Conservation (phyloP, 495 filamentous ascomycete genomes). For the Corynascus novoguineensis region DNA sequence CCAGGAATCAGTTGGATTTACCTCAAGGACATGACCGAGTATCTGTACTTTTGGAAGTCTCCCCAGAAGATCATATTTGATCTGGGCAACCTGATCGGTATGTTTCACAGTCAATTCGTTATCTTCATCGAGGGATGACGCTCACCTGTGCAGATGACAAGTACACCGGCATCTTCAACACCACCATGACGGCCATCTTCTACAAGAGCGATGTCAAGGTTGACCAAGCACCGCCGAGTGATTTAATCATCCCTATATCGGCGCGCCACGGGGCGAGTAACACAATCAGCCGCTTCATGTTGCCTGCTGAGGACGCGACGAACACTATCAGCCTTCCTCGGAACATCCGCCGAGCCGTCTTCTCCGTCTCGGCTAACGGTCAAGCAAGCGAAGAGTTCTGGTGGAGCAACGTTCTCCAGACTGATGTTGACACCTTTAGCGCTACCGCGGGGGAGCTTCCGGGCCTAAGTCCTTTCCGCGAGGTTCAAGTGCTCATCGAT, state of each 20-base stretch:
- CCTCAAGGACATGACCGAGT: slow-evolving; percentile 77
- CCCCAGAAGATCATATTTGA: slow-evolving; percentile 79
- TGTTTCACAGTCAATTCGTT: background rate
- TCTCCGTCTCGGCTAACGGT: slow-evolving; percentile 71
- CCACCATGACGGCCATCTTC: slow-evolving; percentile 74
- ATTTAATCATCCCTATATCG: slow-evolving; percentile 74
- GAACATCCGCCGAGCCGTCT: slow-evolving; percentile 62
- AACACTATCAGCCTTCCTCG: slow-evolving; percentile 54
- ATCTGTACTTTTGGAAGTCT: slow-evolving; percentile 58
- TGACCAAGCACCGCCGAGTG: slow-evolving; percentile 47
- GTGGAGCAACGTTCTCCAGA: slow-evolving; percentile 75
- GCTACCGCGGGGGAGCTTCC: slow-evolving; percentile 52
- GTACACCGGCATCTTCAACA: slow-evolving; percentile 77
- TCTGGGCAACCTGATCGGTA: slow-evolving; percentile 63
- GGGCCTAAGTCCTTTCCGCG: slow-evolving; percentile 73
- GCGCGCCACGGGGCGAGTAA: slow-evolving; percentile 47
- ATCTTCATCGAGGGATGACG: too few relatives aligned
- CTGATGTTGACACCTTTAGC: slow-evolving; percentile 57
- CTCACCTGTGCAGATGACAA: slow-evolving; percentile 42
- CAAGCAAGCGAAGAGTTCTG: slow-evolving; percentile 82
- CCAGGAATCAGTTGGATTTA: slow-evolving; percentile 70
- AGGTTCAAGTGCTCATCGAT: slow-evolving; percentile 77
- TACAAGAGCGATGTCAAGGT: slow-evolving; percentile 47
- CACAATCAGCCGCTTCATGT: slow-evolving; percentile 58
- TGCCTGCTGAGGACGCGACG: slow-evolving; percentile 61